Percentiles rank a stretch among this genome's conserved stretches.
phyloP scores from a whole-genome alignment of 2,329 filamentous ascomycete species.

The Scleromitrula shiraiana region DNA sequence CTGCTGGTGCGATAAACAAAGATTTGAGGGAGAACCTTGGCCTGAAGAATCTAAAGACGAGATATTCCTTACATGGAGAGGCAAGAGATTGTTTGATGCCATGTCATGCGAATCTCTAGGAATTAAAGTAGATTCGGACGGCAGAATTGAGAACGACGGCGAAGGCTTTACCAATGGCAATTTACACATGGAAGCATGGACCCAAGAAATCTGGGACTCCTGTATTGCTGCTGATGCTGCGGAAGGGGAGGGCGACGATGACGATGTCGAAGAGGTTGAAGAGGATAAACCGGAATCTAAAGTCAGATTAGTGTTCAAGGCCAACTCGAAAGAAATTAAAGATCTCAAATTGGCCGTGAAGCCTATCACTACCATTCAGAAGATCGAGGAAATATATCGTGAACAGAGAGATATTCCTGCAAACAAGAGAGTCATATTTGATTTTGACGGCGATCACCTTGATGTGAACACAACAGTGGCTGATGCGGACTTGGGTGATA shows the following conservation, averaged over 20 bases:
- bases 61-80: conserved; percentile 74
- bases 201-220: conserved; percentile 49
- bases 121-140: conserved; percentile 40
- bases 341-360: conserved; percentile 44
- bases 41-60: conserved; percentile 37
- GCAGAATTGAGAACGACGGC: conserved; percentile 22
- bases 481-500: conserved; percentile 65
- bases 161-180: conserved; percentile 43
- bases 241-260: conserved; percentile 16
- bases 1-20: conserved; percentile 61
- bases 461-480: conserved; percentile 51
- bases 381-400: conserved; percentile 55
- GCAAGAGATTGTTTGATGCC: conserved; percentile 63
- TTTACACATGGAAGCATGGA: conserved; percentile 74
- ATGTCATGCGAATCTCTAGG: conserved; percentile 65
- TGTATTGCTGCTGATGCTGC: conserved; percentile 10
- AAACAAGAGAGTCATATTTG: conserved; percentile 49
- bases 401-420: conserved; percentile 42
- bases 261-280: conserved; percentile 22
- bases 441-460: conserved; percentile 69
- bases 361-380: conserved; percentile 50
- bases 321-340: conserved; percentile 38
- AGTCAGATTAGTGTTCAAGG: conserved; percentile 45
- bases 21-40: conserved; percentile 34
- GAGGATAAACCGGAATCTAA: conserved; percentile 20